phyloP scores from a whole-genome alignment of 2,329 filamentous ascomycete genomes.

The Diaporthe ilicicola region DNA sequence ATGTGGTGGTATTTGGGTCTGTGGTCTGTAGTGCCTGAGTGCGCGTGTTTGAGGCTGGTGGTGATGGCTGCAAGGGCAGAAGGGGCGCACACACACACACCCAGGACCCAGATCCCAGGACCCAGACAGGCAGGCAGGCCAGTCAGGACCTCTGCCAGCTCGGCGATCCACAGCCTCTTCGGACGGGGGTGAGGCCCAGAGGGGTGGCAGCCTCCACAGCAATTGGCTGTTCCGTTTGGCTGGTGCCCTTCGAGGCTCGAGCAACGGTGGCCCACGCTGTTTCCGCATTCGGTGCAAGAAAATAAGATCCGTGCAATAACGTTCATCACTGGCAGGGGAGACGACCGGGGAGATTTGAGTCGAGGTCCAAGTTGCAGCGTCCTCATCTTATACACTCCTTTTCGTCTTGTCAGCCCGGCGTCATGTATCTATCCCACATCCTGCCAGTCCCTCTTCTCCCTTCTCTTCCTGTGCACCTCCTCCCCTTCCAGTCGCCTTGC shows the following conservation, averaged over 20 bases:
- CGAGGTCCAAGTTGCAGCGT: constrained; percentile 17
- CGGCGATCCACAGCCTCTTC: constrained; percentile 5
- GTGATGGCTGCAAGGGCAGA: constrained; percentile 14
- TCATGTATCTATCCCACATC: constrained; percentile 7
- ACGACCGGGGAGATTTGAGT: constrained; percentile 17
- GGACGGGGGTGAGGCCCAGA: neutral
- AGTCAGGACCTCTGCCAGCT: neutral
- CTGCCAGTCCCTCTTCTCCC: neutral
- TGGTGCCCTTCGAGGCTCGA: constrained; percentile 19
- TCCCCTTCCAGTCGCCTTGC: neutral
- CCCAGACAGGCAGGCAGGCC: neutral
- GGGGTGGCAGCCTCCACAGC: constrained; percentile 19
- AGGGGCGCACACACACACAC: constrained; percentile 11
- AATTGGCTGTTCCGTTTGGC: constrained; percentile 25
- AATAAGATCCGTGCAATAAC: constrained; percentile 25
- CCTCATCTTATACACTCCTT: constrained; percentile 19
- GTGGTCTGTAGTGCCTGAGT: neutral
- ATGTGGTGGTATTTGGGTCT: too few species aligned
- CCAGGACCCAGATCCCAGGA: neutral
- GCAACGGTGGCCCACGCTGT: constrained; percentile 17
- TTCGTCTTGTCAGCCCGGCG: constrained; percentile 1
- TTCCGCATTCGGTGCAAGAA: constrained; percentile 21
- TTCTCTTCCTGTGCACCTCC: neutral
- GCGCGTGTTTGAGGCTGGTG: constrained; percentile 18
- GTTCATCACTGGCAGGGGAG: constrained; percentile 20